phyloP scores from a whole-genome alignment of 2,329 filamentous ascomycete genomes.

The Xylariaceae sp. region DNA sequence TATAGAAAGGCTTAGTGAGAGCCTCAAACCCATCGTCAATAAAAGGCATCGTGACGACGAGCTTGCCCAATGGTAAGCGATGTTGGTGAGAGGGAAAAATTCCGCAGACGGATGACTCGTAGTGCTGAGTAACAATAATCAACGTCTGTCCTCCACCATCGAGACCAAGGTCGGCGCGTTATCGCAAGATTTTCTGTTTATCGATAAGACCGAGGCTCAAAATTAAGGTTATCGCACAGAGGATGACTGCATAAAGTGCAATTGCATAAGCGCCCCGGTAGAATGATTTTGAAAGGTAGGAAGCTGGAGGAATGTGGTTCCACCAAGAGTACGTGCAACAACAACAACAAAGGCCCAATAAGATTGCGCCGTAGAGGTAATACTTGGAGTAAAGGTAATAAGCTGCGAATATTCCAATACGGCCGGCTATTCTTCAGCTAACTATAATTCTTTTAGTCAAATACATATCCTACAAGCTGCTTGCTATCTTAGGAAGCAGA shows the following conservation, averaged over 20 bases:
- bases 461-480: too few relatives aligned
- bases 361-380: too few relatives aligned
- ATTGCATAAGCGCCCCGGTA: slow-evolving; percentile 26
- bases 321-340: too few relatives aligned
- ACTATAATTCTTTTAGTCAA: too few relatives aligned
- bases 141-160: slow-evolving; percentile 23
- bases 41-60: slow-evolving; percentile 51
- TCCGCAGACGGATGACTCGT: slow-evolving; percentile 12
- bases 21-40: slow-evolving; percentile 70
- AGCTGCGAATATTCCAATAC: too few relatives aligned
- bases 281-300: slow-evolving; percentile 24
- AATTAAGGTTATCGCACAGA: slow-evolving; percentile 30
- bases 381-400: too few relatives aligned
- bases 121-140: slow-evolving; percentile 9
- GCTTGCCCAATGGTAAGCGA: slow-evolving; percentile 18
- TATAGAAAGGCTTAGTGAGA: slow-evolving; percentile 70
- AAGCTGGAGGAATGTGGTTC: too few relatives aligned
- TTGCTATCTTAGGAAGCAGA: too few relatives aligned
- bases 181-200: slow-evolving; percentile 22
- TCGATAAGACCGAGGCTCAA: slow-evolving; percentile 30
- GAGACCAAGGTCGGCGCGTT: too few relatives aligned
- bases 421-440: too few relatives aligned
- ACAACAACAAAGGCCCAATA: too few relatives aligned
- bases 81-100: slow-evolving; percentile 18
- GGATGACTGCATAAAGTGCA: slow-evolving; percentile 24